These are phyloP conservation scores for Chytriomyces confervae DNA, from an alignment of 192 early-diverging fungal genomes.

Conservation along the genomic window DNA sequence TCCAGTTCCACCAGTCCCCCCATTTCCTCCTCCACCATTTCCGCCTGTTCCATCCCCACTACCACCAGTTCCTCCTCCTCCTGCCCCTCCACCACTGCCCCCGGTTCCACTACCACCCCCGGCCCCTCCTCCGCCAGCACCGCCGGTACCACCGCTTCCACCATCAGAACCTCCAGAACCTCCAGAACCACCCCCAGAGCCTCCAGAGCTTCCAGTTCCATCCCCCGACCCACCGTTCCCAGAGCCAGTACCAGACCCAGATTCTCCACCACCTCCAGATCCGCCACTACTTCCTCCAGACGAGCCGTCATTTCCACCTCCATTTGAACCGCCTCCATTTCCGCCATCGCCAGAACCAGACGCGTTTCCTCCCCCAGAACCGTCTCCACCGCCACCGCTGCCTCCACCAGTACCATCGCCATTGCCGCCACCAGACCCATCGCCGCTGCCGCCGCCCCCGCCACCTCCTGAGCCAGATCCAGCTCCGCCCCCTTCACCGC, in stretches of 20 bases:
- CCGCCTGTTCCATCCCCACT: conserved; percentile 4
- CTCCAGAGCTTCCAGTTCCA: neutral
- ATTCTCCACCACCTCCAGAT: neutral
- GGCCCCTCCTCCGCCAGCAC: neutral
- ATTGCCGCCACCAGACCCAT: neutral
- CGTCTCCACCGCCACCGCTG: neutral
- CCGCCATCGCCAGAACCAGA: neutral
- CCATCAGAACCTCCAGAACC: neutral
- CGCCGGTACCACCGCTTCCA: conserved; percentile 8
- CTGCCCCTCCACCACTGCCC: neutral
- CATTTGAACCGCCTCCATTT: neutral
- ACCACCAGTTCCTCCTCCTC: neutral
- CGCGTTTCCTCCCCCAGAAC: neutral
- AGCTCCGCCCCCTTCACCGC: neutral
- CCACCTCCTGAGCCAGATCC: neutral
- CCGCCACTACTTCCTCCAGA: neutral
- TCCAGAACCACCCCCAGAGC: conserved; percentile 1
- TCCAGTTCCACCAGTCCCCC: neutral
- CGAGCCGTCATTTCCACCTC: neutral
- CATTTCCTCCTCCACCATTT: neutral
- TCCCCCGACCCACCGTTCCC: neutral
- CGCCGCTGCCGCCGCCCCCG: neutral
- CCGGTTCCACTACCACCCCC: conserved; percentile 11
- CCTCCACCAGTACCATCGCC: neutral
- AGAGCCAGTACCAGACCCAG: conserved; percentile 6